These are phyloP conservation scores for Cryptosporidium ryanae DNA, from an alignment of 169 alveolate species.

Conservation along the genomic window DNA sequence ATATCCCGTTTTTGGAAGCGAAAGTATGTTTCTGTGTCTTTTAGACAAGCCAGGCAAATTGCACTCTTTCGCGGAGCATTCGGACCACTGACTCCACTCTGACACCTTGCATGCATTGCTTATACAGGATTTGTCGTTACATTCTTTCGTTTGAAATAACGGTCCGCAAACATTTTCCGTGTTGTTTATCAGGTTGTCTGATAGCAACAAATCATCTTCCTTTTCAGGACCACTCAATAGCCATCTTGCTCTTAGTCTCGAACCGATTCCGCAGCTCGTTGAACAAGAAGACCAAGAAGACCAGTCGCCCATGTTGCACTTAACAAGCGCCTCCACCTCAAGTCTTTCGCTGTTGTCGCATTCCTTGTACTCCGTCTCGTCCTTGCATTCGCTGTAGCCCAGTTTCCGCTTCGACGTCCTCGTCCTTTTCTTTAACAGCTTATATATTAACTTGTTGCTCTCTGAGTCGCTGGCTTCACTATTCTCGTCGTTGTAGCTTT, in stretches of 20 bases:
- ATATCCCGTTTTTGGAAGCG: constrained; percentile 33
- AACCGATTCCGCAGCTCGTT: constrained; percentile 78
- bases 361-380: constrained; percentile 22
- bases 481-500: neutral
- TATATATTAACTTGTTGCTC: neutral
- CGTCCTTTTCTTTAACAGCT: constrained; percentile 16
- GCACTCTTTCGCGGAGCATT: constrained; percentile 59
- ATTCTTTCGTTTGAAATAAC: constrained; percentile 44
- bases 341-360: constrained; percentile 14
- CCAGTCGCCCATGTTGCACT: constrained; percentile 78
- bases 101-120: constrained; percentile 77
- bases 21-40: constrained; percentile 30
- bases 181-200: constrained; percentile 18
- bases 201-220: constrained; percentile 23
- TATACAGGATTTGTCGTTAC: constrained; percentile 48
- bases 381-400: constrained; percentile 13
- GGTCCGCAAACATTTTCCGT: constrained; percentile 66
- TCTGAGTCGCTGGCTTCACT: too few species aligned
- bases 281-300: constrained; percentile 79
- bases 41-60: constrained; percentile 45
- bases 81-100: constrained; percentile 80
- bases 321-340: constrained; percentile 23
- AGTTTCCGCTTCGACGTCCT: neutral
- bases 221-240: constrained; percentile 74
- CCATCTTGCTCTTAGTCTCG: constrained; percentile 74